These are phyloP conservation scores for Artemisia tridentata DNA, from an alignment of 129 eudicot species.

Conservation along the genomic window DNA sequence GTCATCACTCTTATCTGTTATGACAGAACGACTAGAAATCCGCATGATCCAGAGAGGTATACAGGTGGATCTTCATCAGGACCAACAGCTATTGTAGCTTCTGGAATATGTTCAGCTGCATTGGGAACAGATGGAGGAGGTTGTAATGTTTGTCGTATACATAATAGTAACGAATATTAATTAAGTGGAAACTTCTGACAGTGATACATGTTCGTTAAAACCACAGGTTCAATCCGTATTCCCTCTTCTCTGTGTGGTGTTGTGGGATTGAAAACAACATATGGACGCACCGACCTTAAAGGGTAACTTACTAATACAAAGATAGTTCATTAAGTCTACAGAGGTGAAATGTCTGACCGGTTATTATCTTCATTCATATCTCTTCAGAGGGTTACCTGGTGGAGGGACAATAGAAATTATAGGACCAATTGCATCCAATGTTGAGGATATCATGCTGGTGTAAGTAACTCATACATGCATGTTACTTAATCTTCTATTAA, in stretches of 20 bases:
- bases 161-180: too few relatives aligned
- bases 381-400: conserved; percentile 43
- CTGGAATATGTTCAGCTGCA: conserved; percentile 90
- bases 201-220: not conserved
- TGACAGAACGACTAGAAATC: conserved; percentile 82
- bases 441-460: conserved; percentile 88
- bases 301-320: conserved; percentile 45
- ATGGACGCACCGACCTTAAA: conserved; percentile 61
- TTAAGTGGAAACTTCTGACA: too few relatives aligned
- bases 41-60: conserved; percentile 77
- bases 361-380: not conserved
- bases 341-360: not conserved
- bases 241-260: conserved; percentile 96
- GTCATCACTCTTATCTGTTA: not conserved
- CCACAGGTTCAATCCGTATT: conserved; percentile 87
- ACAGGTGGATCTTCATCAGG: conserved; percentile 98
- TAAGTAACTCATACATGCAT: conserved; percentile 44
- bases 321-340: too few relatives aligned
- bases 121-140: conserved; percentile 99
- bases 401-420: conserved; percentile 77
- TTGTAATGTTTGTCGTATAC: conserved; percentile 18
- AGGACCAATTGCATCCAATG: conserved; percentile 84
- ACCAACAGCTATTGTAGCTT: conserved; percentile 86
- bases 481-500: not conserved
- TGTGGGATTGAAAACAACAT: conserved; percentile 91